Conservation (phyloP, 106 monocot genomes). For the Ottelia alismoides region DNA sequence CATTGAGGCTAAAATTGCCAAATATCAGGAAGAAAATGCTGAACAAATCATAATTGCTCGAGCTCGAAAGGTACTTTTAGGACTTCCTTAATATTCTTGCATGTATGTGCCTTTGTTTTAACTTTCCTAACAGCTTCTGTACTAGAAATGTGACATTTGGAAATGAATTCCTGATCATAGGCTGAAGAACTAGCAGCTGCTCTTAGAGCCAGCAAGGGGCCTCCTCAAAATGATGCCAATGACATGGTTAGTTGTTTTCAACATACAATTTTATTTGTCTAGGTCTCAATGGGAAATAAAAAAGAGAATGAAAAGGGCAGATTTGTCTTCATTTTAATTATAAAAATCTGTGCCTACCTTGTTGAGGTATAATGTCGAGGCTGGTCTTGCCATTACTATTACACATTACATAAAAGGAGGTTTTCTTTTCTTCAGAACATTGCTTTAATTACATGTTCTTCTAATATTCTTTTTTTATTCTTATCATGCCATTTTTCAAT, state of each 20-base stretch:
- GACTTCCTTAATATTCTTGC: background rate
- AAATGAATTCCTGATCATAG: constrained; percentile 30
- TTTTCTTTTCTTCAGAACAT: no score
- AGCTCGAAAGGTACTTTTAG: constrained; percentile 70
- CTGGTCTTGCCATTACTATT: no score
- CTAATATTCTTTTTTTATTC: no score
- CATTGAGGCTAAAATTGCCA: constrained; percentile 82
- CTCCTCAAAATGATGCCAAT: constrained; percentile 25
- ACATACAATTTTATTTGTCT: no score
- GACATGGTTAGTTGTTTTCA: constrained; percentile 40
- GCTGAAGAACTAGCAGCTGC: constrained; percentile 91
- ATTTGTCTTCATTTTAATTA: no score
- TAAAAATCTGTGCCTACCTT: no score
- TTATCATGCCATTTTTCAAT: no score
- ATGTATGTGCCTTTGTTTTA: background rate
- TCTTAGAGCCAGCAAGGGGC: constrained; percentile 50
- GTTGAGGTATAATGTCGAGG: no score
- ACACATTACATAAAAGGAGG: no score
- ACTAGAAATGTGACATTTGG: background rate
- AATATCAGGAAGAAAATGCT: constrained; percentile 81
- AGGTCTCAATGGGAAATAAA: no score
- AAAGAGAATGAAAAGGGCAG: no score
- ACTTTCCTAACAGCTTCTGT: background rate
- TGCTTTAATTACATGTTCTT: no score
- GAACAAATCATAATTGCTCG: constrained; percentile 73